Base-by-base conservation (phyloP, 2,329 filamentous ascomycete species). In the Colletotrichum sp. region DNA sequence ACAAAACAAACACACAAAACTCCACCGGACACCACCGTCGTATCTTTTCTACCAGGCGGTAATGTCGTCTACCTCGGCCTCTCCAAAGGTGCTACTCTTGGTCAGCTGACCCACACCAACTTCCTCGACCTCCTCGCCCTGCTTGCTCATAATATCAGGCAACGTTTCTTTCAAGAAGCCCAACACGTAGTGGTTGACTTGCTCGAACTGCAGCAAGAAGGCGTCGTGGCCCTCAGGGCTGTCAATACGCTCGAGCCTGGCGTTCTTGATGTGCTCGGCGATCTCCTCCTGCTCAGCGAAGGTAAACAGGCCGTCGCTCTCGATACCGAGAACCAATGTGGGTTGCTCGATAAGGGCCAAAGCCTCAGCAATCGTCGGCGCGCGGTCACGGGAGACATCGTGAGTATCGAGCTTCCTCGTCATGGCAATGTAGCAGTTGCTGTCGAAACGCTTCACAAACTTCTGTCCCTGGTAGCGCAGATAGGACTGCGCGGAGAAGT, bases 381-480 rank as follows among this genome's bases (percentile, higher is more conserved):
- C 87, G 7, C 96, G 94, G 82, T 93, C 92, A 57, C 96, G 92
- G 16, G 96, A 98, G 30, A 99, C 92, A 83, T 99, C 97, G 85
- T 99, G 97, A 0, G 97, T 99, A 83, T 99, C 97, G 18, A 99
- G 91, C 86, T 99, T 99, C 81, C 97, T 94, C 6, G 97, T 99
- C 85, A 99, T 98, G 79, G 97, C 96, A 80, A 99, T 99, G 87
- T 99, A 99, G 87, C 97, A 99, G 85, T 99, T 99, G 81, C 96
- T 95, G 85, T 99, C 97, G 84, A 99, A 99, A 12, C 97, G 94
- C 84, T 95, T 96, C 80, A 99, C 97, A 81, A 99, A 99, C 85
- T 99, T 99, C 80, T 94, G 92, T 72, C 96, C 96, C 86, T 99
- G 97, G 85, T 99, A 99, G 24, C 97, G 94, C 59, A 99, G 91